Percentiles rank a stretch among this genome's conserved stretches.
Conservation (phyloP, 495 filamentous ascomycete species). For the Hypomontagnella monticulosa region DNA sequence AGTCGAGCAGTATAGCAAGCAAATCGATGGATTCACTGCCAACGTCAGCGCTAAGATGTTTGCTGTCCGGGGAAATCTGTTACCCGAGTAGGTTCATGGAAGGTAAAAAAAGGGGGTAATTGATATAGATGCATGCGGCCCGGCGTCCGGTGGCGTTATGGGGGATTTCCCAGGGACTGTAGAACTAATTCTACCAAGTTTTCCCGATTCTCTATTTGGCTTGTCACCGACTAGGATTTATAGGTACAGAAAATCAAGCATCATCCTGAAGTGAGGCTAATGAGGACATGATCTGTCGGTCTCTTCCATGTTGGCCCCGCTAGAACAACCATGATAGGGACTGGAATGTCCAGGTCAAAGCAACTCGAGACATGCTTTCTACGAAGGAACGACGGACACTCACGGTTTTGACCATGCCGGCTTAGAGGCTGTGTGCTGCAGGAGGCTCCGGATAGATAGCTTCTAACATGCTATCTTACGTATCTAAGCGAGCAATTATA, state of each 20-base stretch:
- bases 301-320: no score
- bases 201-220: slow-evolving; percentile 10
- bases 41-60: slow-evolving; percentile 97
- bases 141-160: slow-evolving; percentile 46
- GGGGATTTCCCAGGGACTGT: slow-evolving; percentile 42
- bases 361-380: no score
- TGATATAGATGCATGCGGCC: slow-evolving; percentile 46
- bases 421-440: no score
- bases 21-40: slow-evolving; percentile 96
- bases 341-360: no score
- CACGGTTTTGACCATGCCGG: no score
- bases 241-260: background rate
- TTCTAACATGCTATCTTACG: no score
- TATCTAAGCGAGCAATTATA: no score
- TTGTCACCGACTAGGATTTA: background rate
- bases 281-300: no score
- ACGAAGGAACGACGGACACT: no score
- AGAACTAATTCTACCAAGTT: slow-evolving; percentile 35
- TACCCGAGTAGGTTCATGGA: slow-evolving; percentile 55
- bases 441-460: no score
- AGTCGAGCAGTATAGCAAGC: slow-evolving; percentile 97
- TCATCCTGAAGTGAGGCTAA: background rate
- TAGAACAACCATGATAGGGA: no score
- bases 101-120: slow-evolving; percentile 26
- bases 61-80: slow-evolving; percentile 80